phyloP scores from a whole-genome alignment of 352 stramenopile species.

The Phytophthora constricta region DNA sequence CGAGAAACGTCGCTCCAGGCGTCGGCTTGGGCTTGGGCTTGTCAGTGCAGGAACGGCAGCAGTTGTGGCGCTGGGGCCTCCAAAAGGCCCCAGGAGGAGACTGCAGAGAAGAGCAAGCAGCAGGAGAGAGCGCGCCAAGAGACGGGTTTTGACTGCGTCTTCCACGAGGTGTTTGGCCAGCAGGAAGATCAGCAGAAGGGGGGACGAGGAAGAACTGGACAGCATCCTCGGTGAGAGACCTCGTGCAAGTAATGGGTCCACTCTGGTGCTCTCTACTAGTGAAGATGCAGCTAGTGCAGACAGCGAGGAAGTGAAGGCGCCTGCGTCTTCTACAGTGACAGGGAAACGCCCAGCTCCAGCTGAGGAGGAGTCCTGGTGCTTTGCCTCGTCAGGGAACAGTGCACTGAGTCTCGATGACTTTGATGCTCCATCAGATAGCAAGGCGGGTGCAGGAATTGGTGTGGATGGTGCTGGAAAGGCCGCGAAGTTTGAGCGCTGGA shows the following conservation, averaged over 20 bases:
- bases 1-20: background rate
- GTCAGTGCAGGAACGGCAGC: slow-evolving; percentile 34
- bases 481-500: slow-evolving; percentile 62
- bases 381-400: slow-evolving; percentile 36
- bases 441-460: background rate
- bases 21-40: slow-evolving; percentile 13
- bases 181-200: slow-evolving; percentile 27
- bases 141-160: slow-evolving; percentile 57
- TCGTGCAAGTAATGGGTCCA: background rate
- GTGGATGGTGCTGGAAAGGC: slow-evolving; percentile 13
- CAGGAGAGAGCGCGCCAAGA: slow-evolving; percentile 45
- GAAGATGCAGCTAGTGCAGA: background rate
- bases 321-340: slow-evolving; percentile 2
- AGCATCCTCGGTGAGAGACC: slow-evolving; percentile 5
- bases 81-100: slow-evolving; percentile 30
- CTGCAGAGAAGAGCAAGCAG: slow-evolving; percentile 24
- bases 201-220: slow-evolving; percentile 28
- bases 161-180: slow-evolving; percentile 54
- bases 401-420: slow-evolving; percentile 51
- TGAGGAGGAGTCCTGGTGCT: slow-evolving; percentile 35
- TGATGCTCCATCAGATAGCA: slow-evolving; percentile 20
- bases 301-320: background rate
- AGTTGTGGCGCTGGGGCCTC: slow-evolving; percentile 33
- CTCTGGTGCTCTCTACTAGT: background rate
- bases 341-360: slow-evolving; percentile 12